Base-by-base conservation (phyloP, 495 filamentous ascomycete genomes). In the Paragyromitra xinjiangensis region DNA sequence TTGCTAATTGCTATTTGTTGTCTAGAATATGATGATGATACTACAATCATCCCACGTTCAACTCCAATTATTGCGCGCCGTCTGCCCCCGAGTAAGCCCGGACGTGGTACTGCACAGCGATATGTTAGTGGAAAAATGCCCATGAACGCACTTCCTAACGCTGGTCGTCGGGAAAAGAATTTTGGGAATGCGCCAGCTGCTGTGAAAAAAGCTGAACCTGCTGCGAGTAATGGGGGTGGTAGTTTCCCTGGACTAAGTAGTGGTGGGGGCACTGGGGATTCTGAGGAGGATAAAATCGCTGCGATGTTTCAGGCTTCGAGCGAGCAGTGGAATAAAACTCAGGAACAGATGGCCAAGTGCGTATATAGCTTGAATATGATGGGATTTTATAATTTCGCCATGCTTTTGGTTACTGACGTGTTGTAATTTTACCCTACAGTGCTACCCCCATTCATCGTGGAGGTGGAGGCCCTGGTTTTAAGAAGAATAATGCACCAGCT, bases 51-150 rank as follows among this genome's bases (percentile, higher is more conserved):
- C 59, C 92, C 95, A 48, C 92, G 95, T 75, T 97, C 95, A 5
- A 97, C 93, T 19, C 93, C 94, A 5, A 92, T 98, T 71, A 92
- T 98, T 81, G 95, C 95, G 16, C 91, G 92, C 53, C 92, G 95
- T 74, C 86, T 95, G 71, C 96, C 96, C 24, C 91, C 95, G 6
- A 87, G 87, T 78, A 90, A 93, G 79, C 89, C 90, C 24, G 93
- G 96, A 45, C 89, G 90, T 80, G 95, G 95, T 65, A 90, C 92
- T 72, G 95, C 95, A 67, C 94, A 95, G 78, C 90, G 95, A 81
- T 99, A 99, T 87, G 93, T 99, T 64, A 94, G 93, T 6, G 95
- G 95, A 63, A 97, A 97, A 86, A 97, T 97, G 92, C 95, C 95
- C 3, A 88, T 93, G 8, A 95, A 91, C 80, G 92, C 95, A 26